A percentile compares a stretch with the other conserved stretches of the same genome.
These are phyloP conservation scores for Blyttiomyces sp. DNA, from an alignment of 371 early-diverging fungal species.

Conservation along the genomic window DNA sequence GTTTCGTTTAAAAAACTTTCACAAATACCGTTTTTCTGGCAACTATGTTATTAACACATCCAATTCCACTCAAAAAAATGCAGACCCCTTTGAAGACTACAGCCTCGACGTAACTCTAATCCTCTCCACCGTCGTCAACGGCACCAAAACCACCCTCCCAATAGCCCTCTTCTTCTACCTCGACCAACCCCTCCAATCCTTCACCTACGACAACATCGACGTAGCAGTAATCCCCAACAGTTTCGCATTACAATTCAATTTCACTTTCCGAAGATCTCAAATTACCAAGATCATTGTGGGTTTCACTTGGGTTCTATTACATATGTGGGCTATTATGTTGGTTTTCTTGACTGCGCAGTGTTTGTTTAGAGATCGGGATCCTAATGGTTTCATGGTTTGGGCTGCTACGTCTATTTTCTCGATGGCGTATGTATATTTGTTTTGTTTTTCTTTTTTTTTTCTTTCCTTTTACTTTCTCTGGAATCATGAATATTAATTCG, in stretches of 20 bases:
- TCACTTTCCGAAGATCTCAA: background rate
- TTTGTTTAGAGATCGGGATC: background rate
- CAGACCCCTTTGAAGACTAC: background rate
- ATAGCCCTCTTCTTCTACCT: background rate
- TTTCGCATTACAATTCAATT: background rate
- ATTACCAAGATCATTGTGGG: background rate
- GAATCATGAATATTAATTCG: background rate
- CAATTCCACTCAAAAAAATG: background rate
- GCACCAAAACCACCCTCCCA: background rate
- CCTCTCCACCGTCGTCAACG: background rate
- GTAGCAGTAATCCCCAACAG: background rate
- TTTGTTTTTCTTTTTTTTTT: background rate
- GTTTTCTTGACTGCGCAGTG: background rate
- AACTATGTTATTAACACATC: background rate
- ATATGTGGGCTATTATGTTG: background rate
- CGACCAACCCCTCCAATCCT: background rate
- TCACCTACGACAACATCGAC: background rate
- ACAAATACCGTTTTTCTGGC: background rate
- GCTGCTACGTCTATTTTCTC: background rate
- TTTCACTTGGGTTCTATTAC: background rate
- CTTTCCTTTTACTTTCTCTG: background rate
- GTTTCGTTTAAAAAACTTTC: background rate
- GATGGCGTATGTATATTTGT: background rate
- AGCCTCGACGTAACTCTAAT: background rate
- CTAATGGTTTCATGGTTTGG: background rate